Percentiles rank a stretch among this genome's conserved stretches.
phyloP scores from a whole-genome alignment of 169 alveolate genomes.

The Cystoisospora suis region DNA sequence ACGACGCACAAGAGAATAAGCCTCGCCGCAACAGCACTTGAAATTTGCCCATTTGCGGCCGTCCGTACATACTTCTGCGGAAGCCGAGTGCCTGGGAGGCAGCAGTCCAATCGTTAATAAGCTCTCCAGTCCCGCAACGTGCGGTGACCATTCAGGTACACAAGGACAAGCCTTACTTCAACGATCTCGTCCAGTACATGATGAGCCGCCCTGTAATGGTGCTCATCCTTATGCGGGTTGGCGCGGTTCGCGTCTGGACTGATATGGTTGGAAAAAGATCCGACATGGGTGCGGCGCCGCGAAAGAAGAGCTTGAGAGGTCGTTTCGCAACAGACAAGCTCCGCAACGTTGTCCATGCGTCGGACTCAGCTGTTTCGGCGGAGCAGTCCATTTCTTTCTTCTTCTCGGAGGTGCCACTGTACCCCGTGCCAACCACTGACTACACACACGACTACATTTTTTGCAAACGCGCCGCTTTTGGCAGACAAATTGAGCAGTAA shows the following conservation, averaged over 20 bases:
- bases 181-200: background rate
- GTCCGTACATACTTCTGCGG: too few relatives aligned
- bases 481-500: background rate
- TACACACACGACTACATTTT: background rate
- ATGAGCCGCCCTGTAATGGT: background rate
- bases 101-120: too few relatives aligned
- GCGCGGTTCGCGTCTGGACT: background rate
- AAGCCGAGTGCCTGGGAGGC: too few relatives aligned
- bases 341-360: background rate
- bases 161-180: background rate
- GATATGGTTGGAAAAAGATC: background rate
- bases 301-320: slow-evolving; percentile 9
- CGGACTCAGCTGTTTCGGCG: background rate
- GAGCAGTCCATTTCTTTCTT: background rate
- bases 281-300: background rate
- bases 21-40: too few relatives aligned
- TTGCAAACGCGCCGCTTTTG: background rate
- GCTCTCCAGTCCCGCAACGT: too few relatives aligned
- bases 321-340: background rate
- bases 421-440: background rate
- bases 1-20: too few relatives aligned
- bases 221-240: slow-evolving; percentile 17
- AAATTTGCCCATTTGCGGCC: too few relatives aligned
- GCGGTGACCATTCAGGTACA: background rate
- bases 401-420: slow-evolving; percentile 16